These are phyloP conservation scores for Pythium scleroteichum DNA, from an alignment of 352 stramenopile genomes.

Conservation along the genomic window DNA sequence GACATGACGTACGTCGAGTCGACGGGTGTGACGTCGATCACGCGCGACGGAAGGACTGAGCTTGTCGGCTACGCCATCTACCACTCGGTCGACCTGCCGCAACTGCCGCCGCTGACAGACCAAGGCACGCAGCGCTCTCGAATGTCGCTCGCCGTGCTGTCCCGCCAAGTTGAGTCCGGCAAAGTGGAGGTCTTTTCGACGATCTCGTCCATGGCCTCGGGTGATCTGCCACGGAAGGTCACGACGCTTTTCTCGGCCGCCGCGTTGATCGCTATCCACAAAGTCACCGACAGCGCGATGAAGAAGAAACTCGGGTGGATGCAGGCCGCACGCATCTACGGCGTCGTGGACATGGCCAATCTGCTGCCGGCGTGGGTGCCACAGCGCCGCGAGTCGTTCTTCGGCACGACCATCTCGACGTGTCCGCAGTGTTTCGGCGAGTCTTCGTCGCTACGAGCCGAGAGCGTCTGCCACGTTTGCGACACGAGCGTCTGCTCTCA, in stretches of 20 bases:
- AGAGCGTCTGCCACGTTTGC: slow-evolving; percentile 11
- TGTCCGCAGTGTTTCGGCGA: not conserved
- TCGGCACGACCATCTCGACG: not conserved
- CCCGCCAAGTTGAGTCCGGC: slow-evolving; percentile 25
- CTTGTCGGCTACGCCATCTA: slow-evolving; percentile 36
- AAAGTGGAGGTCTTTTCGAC: slow-evolving; percentile 53
- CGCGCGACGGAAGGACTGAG: slow-evolving; percentile 9
- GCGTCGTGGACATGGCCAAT: not conserved
- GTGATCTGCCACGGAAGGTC: slow-evolving; percentile 16
- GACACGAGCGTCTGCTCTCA: not conserved
- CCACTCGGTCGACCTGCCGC: slow-evolving; percentile 37
- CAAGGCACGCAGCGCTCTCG: slow-evolving; percentile 44
- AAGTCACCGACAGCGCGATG: slow-evolving; percentile 26
- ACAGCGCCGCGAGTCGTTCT: not conserved
- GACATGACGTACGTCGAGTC: slow-evolving; percentile 53
- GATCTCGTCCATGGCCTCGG: slow-evolving; percentile 38
- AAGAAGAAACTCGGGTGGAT: slow-evolving; percentile 32
- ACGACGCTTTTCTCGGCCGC: slow-evolving; percentile 21
- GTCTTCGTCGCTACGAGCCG: not conserved
- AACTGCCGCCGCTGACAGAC: slow-evolving; percentile 33
- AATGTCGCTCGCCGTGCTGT: slow-evolving; percentile 46
- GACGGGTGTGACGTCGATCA: slow-evolving; percentile 28
- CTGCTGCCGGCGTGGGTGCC: not conserved
- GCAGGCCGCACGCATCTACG: not conserved
- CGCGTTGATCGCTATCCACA: slow-evolving; percentile 25